Conservation (phyloP, 2,329 filamentous ascomycete species). For the Dothiorella sarmentorum region DNA sequence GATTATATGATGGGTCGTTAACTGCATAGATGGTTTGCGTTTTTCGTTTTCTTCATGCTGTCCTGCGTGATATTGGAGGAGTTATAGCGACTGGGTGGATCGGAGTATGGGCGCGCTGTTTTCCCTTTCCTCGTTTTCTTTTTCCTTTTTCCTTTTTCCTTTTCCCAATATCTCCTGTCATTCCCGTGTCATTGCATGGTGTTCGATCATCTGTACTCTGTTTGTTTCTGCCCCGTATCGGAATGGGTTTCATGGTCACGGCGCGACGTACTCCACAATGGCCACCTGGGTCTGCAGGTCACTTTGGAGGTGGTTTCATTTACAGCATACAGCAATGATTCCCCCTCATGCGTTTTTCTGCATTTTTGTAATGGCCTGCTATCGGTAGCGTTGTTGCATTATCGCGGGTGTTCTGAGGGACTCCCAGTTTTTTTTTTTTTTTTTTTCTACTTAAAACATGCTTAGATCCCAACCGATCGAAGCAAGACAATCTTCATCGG, state of each 20-base stretch:
- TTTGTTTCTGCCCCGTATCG: constrained; percentile 28
- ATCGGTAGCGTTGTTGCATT: constrained; percentile 18
- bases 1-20: constrained; percentile 40
- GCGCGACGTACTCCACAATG: constrained; percentile 18
- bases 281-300: constrained; percentile 31
- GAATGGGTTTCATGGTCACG: constrained; percentile 32
- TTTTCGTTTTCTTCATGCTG: constrained; percentile 8
- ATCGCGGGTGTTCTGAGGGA: constrained; percentile 17
- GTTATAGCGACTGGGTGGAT: constrained; percentile 12
- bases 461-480: constrained; percentile 7
- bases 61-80: constrained; percentile 3
- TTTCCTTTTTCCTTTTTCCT: constrained; percentile 21
- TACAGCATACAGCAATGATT: constrained; percentile 45
- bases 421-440: constrained; percentile 13
- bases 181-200: constrained; percentile 41
- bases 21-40: constrained; percentile 3
- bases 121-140: constrained; percentile 27
- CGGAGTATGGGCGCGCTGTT: constrained; percentile 21
- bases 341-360: constrained; percentile 38
- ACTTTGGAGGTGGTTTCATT: constrained; percentile 36
- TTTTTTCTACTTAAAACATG: no score
- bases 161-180: constrained; percentile 35
- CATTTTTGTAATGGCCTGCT: constrained; percentile 18
- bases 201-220: constrained; percentile 30
- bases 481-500: constrained; percentile 17